These are phyloP conservation scores for Davidsoniella virescens DNA, from an alignment of 2,329 filamentous ascomycete genomes.

Conservation along the genomic window DNA sequence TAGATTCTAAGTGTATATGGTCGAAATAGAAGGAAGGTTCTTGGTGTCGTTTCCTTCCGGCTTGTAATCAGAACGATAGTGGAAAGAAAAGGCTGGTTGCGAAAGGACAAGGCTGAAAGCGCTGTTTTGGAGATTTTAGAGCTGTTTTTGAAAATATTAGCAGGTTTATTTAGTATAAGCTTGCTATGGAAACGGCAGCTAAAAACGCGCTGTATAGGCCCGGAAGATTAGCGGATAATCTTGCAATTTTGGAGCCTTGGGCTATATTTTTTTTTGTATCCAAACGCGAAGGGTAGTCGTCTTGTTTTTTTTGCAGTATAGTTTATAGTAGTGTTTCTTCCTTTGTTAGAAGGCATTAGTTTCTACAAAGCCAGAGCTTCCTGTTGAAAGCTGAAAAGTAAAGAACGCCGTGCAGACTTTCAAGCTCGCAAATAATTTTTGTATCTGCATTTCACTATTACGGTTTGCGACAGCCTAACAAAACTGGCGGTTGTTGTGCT, in stretches of 20 bases:
- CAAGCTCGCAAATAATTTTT: too few species aligned
- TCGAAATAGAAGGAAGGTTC: not conserved
- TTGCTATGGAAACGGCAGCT: slow-evolving; percentile 7
- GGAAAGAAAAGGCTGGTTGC: not conserved
- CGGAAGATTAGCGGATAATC: not conserved
- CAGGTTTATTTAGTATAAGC: not conserved
- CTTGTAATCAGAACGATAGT: not conserved
- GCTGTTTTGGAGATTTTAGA: not conserved
- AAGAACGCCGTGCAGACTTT: too few species aligned
- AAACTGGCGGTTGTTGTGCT: too few species aligned
- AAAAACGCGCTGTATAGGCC: not conserved
- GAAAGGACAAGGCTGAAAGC: not conserved
- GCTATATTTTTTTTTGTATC: not conserved
- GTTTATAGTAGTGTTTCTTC: too few species aligned
- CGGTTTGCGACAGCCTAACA: too few species aligned
- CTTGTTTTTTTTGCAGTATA: too few species aligned
- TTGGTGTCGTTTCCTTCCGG: too few species aligned
- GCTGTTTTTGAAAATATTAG: not conserved
- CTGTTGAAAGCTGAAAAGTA: too few species aligned
- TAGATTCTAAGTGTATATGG: not conserved
- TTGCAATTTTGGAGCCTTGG: not conserved
- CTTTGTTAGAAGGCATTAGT: too few species aligned
- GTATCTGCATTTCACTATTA: too few species aligned
- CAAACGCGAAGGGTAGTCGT: too few species aligned
- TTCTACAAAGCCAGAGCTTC: too few species aligned